Percentiles rank a stretch among this genome's conserved stretches.
Evolutionary conservation across 495 filamentous ascomycete genomes (phyloP).

Genomic region (Hyphodiscus hymeniophilus): DNA sequence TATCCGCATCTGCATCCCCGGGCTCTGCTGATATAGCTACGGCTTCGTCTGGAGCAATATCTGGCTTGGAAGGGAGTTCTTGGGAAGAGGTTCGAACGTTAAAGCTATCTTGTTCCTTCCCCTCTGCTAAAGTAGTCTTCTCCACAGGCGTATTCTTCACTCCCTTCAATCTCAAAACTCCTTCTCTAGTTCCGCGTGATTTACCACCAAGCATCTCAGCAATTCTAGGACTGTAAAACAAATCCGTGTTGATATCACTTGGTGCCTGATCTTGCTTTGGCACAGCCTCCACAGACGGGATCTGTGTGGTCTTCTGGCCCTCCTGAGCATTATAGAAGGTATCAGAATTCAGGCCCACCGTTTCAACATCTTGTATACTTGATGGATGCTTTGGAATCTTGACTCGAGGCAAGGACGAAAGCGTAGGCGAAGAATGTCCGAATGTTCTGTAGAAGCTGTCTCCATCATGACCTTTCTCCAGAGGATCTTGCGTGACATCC

Average conservation of each 20-base stretch:
- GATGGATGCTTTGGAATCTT: slow-evolving; percentile 51
- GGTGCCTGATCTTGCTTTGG: slow-evolving; percentile 34
- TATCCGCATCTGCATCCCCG: neutral
- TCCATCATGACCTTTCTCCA: slow-evolving; percentile 37
- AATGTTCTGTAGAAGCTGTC: slow-evolving; percentile 54
- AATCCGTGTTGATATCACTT: slow-evolving; percentile 49
- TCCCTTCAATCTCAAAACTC: slow-evolving; percentile 4
- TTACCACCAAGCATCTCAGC: slow-evolving; percentile 41
- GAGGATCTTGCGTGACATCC: slow-evolving; percentile 14
- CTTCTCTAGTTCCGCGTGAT: slow-evolving; percentile 11
- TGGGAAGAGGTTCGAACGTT: slow-evolving; percentile 28
- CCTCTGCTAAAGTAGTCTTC: slow-evolving; percentile 20
- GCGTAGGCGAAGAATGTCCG: slow-evolving; percentile 31
- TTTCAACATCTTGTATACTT: slow-evolving; percentile 14
- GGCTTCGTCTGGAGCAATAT: neutral
- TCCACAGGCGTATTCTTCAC: slow-evolving; percentile 26
- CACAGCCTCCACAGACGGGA: slow-evolving; percentile 5
- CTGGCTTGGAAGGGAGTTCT: slow-evolving; percentile 5
- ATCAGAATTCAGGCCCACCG: slow-evolving; percentile 44
- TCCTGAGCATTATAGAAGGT: slow-evolving; percentile 28
- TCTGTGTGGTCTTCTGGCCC: neutral
- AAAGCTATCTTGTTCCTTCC: slow-evolving; percentile 33
- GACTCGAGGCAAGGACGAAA: slow-evolving; percentile 47
- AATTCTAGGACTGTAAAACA: slow-evolving; percentile 54
- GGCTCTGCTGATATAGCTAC: neutral